Conservation (phyloP, 495 filamentous ascomycete genomes). For the Parachaetomium inaequale region DNA sequence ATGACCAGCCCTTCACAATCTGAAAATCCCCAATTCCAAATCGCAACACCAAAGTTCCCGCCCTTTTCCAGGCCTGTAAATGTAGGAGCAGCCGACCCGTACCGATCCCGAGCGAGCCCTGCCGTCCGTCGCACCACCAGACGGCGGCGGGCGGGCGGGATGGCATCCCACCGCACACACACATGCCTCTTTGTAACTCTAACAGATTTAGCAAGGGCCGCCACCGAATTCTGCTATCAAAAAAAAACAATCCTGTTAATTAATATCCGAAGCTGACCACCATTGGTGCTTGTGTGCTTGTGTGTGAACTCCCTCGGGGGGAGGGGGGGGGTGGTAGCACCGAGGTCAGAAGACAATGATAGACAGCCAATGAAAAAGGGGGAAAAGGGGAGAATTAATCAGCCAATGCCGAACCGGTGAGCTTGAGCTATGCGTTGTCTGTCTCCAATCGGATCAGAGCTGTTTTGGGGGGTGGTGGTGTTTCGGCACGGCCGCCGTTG, state of each 20-base stretch:
- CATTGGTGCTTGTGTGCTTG: no score
- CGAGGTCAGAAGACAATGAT: no score
- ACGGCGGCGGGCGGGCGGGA: background rate
- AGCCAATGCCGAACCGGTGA: conserved; percentile 11
- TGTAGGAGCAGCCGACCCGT: conserved; percentile 1
- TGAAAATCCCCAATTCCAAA: no score
- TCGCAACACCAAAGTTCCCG: background rate
- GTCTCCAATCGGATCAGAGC: conserved; percentile 1
- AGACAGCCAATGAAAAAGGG: background rate
- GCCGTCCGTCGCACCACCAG: conserved; percentile 1
- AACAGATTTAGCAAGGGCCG: background rate
- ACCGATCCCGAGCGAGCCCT: conserved; percentile 7
- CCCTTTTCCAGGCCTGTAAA: background rate
- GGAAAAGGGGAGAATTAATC: background rate
- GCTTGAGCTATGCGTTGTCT: no score
- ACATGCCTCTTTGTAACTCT: background rate
- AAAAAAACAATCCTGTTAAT: background rate
- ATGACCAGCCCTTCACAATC: background rate
- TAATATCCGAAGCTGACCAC: background rate
- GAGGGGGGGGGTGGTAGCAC: no score
- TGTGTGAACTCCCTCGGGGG: background rate
- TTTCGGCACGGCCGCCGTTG: background rate
- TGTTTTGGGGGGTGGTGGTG: background rate
- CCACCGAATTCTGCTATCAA: no score
- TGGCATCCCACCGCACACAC: background rate